Evolutionary conservation across 345 rosid species (phyloP).

Genomic region (Eucalyptus cloeziana): DNA sequence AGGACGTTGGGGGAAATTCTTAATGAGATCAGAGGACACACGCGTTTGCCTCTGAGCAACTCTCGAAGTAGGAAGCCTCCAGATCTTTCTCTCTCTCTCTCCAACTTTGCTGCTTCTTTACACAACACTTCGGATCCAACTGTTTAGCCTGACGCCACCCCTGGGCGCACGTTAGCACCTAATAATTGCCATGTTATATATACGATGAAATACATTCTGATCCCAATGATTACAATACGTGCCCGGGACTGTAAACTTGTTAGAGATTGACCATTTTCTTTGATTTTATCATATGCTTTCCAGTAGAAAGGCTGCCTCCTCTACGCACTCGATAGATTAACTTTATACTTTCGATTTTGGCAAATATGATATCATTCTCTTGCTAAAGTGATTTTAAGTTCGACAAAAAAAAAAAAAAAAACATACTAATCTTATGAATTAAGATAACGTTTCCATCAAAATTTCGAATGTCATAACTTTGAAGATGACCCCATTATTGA

Average conservation of each 20-base stretch:
- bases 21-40: not conserved
- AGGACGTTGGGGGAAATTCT: not conserved
- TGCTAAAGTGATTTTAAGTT: too few relatives aligned
- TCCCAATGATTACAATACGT: not conserved
- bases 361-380: too few relatives aligned
- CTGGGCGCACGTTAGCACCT: conserved; percentile 4
- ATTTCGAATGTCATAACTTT: not conserved
- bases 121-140: not conserved
- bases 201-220: not conserved
- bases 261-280: not conserved
- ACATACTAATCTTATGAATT: too few relatives aligned
- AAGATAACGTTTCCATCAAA: not conserved
- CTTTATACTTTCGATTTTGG: not conserved
- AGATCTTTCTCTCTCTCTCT: not conserved
- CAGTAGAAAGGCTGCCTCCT: not conserved
- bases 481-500: rapidly evolving
- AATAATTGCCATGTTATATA: not conserved
- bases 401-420: rapidly evolving
- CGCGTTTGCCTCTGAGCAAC: not conserved
- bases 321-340: not conserved
- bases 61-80: not conserved
- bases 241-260: not conserved
- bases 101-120: not conserved
- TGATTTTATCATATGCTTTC: not conserved
- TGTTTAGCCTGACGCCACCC: not conserved